Conservation (phyloP, 176 grass and related monocot species). For the Musa acuminata region DNA sequence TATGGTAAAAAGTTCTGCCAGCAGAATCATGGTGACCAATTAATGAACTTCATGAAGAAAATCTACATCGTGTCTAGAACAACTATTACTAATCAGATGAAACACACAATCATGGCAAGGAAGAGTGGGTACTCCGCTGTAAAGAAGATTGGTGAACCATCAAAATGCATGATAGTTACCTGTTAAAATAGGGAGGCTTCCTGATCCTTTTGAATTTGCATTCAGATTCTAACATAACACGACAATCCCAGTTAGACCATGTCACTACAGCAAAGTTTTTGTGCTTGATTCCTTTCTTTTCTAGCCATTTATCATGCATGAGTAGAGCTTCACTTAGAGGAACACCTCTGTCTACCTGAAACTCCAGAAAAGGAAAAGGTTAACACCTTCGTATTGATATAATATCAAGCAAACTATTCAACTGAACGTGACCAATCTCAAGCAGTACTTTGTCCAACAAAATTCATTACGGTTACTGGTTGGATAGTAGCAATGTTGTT, state of each 20-base stretch:
- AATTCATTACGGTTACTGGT: no score
- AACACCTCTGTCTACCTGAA: constrained; percentile 94
- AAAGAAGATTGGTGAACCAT: neutral
- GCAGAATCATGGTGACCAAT: no score
- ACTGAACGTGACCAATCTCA: neutral
- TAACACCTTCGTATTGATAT: neutral
- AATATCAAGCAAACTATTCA: neutral
- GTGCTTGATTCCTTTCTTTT: constrained; percentile 93
- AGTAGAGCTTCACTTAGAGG: constrained; percentile 87
- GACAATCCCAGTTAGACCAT: constrained; percentile 97
- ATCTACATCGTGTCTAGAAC: neutral
- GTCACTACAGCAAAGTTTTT: constrained; percentile 84
- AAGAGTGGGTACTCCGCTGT: neutral
- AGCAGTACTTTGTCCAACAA: no score
- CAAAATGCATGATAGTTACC: constrained; percentile 22
- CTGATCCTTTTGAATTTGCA: constrained; percentile 87
- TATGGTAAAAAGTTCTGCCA: no score
- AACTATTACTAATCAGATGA: neutral
- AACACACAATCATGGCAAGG: neutral
- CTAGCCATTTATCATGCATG: constrained; percentile 99
- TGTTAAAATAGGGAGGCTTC: constrained; percentile 94
- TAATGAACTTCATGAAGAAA: neutral
- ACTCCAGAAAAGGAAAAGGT: neutral
- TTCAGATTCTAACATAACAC: constrained; percentile 84
- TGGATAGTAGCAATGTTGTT: no score